A percentile compares a stretch with the other conserved stretches of the same genome.
phyloP scores from a whole-genome alignment of 1,139 yeast species.

The Taphrina flavorubra region DNA sequence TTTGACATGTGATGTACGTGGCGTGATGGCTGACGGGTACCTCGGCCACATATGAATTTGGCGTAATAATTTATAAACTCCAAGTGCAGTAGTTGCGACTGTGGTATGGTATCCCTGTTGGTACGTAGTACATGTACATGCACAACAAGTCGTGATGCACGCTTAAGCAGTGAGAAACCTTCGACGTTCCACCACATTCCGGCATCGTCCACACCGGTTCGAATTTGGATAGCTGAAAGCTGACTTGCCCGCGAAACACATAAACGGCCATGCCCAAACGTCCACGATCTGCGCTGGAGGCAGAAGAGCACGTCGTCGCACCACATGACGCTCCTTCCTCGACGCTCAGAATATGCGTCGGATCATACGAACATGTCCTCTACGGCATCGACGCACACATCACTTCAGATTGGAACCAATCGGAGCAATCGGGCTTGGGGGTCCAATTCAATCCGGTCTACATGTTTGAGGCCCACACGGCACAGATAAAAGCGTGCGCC shows the following conservation, averaged over 20 bases:
- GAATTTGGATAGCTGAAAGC: no score
- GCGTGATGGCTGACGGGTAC: constrained; percentile 9
- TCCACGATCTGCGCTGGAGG: constrained; percentile 9
- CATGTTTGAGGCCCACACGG: constrained; percentile 92
- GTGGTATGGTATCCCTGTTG: no score
- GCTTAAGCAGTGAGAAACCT: no score
- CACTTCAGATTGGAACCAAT: constrained; percentile 48
- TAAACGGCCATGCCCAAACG: no score
- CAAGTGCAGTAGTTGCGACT: no score
- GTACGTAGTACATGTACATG: no score
- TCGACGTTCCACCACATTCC: no score
- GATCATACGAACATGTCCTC: constrained; percentile 93
- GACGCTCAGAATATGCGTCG: constrained; percentile 78
- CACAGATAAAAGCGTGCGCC: constrained; percentile 84
- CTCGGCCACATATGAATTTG: constrained; percentile 10
- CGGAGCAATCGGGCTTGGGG: constrained; percentile 46
- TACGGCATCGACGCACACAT: constrained; percentile 78
- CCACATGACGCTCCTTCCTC: constrained; percentile 10
- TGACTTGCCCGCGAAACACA: no score
- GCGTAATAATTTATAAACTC: neutral
- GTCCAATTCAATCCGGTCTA: constrained; percentile 89
- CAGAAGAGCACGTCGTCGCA: neutral
- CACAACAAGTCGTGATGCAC: no score
- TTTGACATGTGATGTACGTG: constrained; percentile 3
- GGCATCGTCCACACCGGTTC: no score